These are phyloP conservation scores for Teunomyces barrocoloradensis DNA, from an alignment of 805 yeast genomes.

Conservation along the genomic window DNA sequence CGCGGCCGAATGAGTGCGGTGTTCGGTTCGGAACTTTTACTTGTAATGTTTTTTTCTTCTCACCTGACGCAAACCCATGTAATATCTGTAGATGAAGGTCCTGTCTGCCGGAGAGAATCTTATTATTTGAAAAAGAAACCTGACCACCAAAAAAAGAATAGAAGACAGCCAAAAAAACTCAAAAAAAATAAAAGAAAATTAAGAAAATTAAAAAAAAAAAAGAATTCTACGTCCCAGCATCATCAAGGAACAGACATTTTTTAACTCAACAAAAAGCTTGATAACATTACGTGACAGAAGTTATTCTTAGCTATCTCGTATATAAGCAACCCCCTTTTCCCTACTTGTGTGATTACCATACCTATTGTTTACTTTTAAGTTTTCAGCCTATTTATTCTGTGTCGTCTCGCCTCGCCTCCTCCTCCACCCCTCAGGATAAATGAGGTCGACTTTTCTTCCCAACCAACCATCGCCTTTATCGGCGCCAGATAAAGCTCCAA, in stretches of 20 bases:
- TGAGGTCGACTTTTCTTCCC: constrained; percentile 1
- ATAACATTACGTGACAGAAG: not conserved
- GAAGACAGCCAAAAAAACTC: not conserved
- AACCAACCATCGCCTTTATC: constrained; percentile 1
- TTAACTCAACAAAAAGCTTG: not conserved
- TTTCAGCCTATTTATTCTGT: not conserved
- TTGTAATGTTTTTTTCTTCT: not conserved
- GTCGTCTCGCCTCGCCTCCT: constrained; percentile 4
- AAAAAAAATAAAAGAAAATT: constrained; percentile 1
- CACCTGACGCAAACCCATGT: not conserved
- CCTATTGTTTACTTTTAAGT: not conserved
- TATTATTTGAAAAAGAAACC: constrained; percentile 2
- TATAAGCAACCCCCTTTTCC: not conserved
- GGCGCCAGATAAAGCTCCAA: not conserved
- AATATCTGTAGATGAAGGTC: constrained; percentile 3
- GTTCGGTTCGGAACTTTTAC: too few species aligned
- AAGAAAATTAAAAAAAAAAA: constrained; percentile 2
- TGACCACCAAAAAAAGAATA: not conserved
- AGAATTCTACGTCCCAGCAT: not conserved
- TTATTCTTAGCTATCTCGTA: not conserved
- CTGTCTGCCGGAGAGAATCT: constrained; percentile 3
- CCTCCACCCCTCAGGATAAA: constrained; percentile 9
- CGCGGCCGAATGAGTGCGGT: too few species aligned
- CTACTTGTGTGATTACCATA: not conserved
- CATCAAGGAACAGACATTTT: not conserved